Percentiles rank a stretch among this genome's conserved stretches.
Evolutionary conservation across 805 yeast genomes (phyloP).

Genomic region (Kodamaea kaohsiungensis): DNA sequence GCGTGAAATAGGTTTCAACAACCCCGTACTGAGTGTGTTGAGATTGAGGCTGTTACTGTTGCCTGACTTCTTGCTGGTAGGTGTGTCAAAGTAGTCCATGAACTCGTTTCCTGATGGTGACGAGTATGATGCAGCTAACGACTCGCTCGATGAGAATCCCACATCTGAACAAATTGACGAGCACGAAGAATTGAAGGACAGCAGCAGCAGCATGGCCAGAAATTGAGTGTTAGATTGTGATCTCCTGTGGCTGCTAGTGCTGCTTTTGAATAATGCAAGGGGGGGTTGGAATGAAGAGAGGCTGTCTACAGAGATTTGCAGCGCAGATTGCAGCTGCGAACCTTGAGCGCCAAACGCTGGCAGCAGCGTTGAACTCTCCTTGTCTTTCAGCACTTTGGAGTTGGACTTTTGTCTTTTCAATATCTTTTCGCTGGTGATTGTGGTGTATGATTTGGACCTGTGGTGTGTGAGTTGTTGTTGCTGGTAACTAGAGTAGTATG

Average conservation of each 20-base stretch:
- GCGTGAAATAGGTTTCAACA: constrained; percentile 11
- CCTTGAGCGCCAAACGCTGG: not conserved
- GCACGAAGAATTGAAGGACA: constrained; percentile 27
- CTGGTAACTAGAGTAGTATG: constrained; percentile 26
- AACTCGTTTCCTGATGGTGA: constrained; percentile 24
- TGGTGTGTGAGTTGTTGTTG: constrained; percentile 14
- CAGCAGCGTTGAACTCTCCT: not conserved
- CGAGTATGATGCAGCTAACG: constrained; percentile 27
- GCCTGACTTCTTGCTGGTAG: constrained; percentile 9
- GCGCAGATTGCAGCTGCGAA: not conserved
- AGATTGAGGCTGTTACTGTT: constrained; percentile 4
- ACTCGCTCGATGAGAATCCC: constrained; percentile 31
- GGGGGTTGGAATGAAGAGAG: constrained; percentile 7
- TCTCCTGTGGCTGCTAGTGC: constrained; percentile 1
- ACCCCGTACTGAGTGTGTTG: constrained; percentile 5
- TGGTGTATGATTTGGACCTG: constrained; percentile 17
- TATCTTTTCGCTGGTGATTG: constrained; percentile 30
- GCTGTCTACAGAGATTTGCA: not conserved
- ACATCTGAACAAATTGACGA: constrained; percentile 30
- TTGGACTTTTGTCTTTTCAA: constrained; percentile 33
- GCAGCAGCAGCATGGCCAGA: constrained; percentile 7
- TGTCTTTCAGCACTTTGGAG: constrained; percentile 9
- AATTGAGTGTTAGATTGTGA: constrained; percentile 5
- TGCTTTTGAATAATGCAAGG: constrained; percentile 1
- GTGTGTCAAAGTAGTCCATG: constrained; percentile 26